Evolutionary conservation across 208 protist genomes (phyloP), one percentile per base, ranked within the genome.

Genomic region (Paratrypanosoma confusum): DNA sequence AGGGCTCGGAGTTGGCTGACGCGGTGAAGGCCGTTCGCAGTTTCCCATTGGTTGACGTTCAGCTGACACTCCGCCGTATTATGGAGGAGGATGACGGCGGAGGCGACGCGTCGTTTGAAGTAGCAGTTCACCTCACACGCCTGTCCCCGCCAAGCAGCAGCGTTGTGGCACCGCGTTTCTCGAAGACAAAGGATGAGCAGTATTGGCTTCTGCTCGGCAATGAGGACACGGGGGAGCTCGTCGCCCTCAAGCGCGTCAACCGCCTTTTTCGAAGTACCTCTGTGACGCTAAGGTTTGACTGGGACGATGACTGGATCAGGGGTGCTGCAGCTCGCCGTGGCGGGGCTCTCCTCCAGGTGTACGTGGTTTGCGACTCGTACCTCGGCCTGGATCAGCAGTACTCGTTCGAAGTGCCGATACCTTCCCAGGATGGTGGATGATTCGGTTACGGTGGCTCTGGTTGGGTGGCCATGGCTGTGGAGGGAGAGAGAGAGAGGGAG

Each of bases 211-310:
- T 87, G 6, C 29, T 96, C 5, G 86, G 81, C 6, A 61, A 93
- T 52, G 70, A 85, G 44, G 38, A 44, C 11, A 91, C 65, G 0
- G 81, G 89, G 16, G 88, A 96, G 71, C 64, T 97, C 3, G 66
- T 96, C 3, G 93, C 93, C 0, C 49, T 97, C 54, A 96, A 95
- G 65, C 81, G 93, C 11, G 48, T 96, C 13, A 75, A 80, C 27
- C 69, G 81, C 0, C 51, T 95, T 24, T 57, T 62, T 13, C 65
- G 63, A 34, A 58, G 56, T 23, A 49, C 65, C 16, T 63, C 59
- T 1, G 52, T 67, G 14, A 75, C 64, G 25, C 57, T 94, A 39
- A 62, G 43, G n/a, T 72, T 91, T 45, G 79, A 91, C 11, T 93
- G 83, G 84, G 84, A 93, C 34, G 78, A 93, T 38, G 72, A 90